phyloP scores from a whole-genome alignment of 1,284 basidiomycete species.

The Pseudozyma thailandica region DNA sequence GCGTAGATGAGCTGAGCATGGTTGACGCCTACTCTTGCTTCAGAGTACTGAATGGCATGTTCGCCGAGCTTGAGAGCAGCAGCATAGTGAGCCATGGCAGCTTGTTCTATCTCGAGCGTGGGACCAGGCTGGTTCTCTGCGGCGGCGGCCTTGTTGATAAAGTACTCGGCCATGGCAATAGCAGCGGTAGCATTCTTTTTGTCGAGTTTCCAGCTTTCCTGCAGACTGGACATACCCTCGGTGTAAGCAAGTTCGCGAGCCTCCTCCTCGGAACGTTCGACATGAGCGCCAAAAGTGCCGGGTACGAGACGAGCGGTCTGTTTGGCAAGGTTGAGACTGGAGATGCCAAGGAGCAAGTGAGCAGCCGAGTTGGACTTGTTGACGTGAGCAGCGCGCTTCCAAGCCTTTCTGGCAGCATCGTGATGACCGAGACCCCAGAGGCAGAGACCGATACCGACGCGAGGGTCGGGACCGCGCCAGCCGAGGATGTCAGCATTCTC shows the following conservation, averaged over 20 bases:
- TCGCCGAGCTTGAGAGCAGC: conserved; percentile 65
- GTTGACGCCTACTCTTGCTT: conserved; percentile 51
- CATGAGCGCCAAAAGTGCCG: conserved; percentile 57
- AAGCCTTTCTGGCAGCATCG: conserved; percentile 62
- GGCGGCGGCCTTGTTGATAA: conserved; percentile 52
- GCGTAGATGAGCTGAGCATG: conserved; percentile 62
- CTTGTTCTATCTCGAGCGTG: conserved; percentile 22
- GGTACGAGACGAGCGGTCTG: conserved; percentile 45
- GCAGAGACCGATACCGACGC: conserved; percentile 65
- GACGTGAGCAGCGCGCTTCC: conserved; percentile 59
- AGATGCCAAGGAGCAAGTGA: conserved; percentile 62
- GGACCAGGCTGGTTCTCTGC: conserved; percentile 24
- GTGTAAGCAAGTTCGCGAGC: conserved; percentile 61
- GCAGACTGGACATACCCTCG: conserved; percentile 58
- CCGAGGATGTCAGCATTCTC: conserved; percentile 30
- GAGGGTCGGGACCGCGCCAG: conserved; percentile 63
- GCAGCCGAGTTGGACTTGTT: conserved; percentile 47
- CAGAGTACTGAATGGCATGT: conserved; percentile 66
- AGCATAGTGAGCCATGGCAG: conserved; percentile 47
- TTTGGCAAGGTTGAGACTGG: conserved; percentile 59
- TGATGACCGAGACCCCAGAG: conserved; percentile 61
- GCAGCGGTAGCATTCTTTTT: conserved; percentile 65
- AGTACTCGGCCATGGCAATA: conserved; percentile 59
- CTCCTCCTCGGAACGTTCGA: conserved; percentile 51
- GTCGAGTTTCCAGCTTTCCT: conserved; percentile 63